Conservation (phyloP, 2,329 filamentous ascomycete species). For the Aspergillus chevalieri region DNA sequence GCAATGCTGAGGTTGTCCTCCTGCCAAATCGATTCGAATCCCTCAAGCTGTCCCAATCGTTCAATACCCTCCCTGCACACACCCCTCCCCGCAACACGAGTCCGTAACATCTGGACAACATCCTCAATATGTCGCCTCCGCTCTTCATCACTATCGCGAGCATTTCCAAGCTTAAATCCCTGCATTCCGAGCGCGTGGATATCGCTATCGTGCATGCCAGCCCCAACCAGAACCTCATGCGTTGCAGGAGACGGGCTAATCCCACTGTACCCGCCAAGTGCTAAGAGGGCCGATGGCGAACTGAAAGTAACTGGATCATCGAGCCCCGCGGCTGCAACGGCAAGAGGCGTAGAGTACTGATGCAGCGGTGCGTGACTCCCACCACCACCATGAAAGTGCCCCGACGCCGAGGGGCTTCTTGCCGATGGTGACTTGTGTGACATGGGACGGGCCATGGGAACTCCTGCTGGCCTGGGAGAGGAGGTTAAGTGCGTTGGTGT, state of each 20-base stretch:
- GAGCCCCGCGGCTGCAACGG: slow-evolving; percentile 27
- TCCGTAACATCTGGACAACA: slow-evolving; percentile 35
- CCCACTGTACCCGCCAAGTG: slow-evolving; percentile 37
- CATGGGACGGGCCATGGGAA: slow-evolving; percentile 33
- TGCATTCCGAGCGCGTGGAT: slow-evolving; percentile 36
- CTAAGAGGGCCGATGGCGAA: slow-evolving; percentile 40
- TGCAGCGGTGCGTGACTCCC: slow-evolving; percentile 31
- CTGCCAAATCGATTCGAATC: slow-evolving; percentile 43
- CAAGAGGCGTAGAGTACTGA: slow-evolving; percentile 40
- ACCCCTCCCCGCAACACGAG: slow-evolving; percentile 37
- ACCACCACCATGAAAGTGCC: slow-evolving; percentile 25
- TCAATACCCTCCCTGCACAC: slow-evolving; percentile 41
- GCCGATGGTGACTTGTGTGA: slow-evolving; percentile 42
- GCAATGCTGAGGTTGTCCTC: slow-evolving; percentile 42
- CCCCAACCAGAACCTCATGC: slow-evolving; percentile 30
- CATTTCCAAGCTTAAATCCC: slow-evolving; percentile 29
- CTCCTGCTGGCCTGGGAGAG: slow-evolving; percentile 38
- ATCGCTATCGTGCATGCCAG: slow-evolving; percentile 33
- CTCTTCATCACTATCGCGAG: slow-evolving; percentile 38
- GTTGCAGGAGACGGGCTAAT: slow-evolving; percentile 36
- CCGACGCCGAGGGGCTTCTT: slow-evolving; percentile 38
- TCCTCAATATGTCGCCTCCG: slow-evolving; percentile 36
- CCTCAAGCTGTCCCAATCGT: slow-evolving; percentile 36
- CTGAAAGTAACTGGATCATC: slow-evolving; percentile 41
- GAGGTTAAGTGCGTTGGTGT: slow-evolving; percentile 41